Percentiles rank a stretch among this genome's conserved stretches.
phyloP scores from a whole-genome alignment of 2,329 filamentous ascomycete genomes.

The Leptographium radiaticola region DNA sequence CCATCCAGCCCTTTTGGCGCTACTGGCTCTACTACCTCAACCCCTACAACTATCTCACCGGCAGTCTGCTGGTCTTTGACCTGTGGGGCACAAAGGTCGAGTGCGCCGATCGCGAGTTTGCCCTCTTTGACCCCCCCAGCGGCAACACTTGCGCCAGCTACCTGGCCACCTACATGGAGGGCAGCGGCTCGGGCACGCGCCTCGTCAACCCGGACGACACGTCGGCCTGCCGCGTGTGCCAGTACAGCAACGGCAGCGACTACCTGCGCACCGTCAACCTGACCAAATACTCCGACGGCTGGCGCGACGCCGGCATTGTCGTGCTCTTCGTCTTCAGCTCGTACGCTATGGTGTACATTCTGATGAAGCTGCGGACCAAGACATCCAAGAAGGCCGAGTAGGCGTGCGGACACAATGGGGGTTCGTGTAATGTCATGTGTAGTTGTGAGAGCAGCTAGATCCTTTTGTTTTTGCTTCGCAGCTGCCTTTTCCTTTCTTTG shows the following conservation, averaged over 20 bases:
- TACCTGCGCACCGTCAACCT: conserved; percentile 49
- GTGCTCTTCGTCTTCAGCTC: conserved; percentile 41
- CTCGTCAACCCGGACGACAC: conserved; percentile 49
- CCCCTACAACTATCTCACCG: conserved; percentile 49
- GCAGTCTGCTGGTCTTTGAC: conserved; percentile 38
- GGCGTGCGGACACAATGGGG: neutral
- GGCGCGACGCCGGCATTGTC: conserved; percentile 50
- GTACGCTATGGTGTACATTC: conserved; percentile 32
- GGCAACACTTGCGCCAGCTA: conserved; percentile 45
- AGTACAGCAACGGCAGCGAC: conserved; percentile 43
- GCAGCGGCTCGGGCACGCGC: conserved; percentile 32
- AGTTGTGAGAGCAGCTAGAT: no score
- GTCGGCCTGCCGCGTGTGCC: conserved; percentile 44
- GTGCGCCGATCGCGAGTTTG: conserved; percentile 36
- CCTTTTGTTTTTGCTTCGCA: no score
- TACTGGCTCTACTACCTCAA: conserved; percentile 51
- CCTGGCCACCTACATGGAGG: conserved; percentile 35
- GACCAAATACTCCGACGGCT: conserved; percentile 47
- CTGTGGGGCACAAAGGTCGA: conserved; percentile 31
- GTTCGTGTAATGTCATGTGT: no score
- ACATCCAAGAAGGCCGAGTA: conserved; percentile 32
- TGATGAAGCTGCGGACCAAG: conserved; percentile 37
- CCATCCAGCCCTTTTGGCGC: conserved; percentile 54
- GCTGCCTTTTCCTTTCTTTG: no score
- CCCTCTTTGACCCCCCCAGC: conserved; percentile 34